phyloP scores from a whole-genome alignment of 768 basidiomycete genomes.

The Galerina marginata region DNA sequence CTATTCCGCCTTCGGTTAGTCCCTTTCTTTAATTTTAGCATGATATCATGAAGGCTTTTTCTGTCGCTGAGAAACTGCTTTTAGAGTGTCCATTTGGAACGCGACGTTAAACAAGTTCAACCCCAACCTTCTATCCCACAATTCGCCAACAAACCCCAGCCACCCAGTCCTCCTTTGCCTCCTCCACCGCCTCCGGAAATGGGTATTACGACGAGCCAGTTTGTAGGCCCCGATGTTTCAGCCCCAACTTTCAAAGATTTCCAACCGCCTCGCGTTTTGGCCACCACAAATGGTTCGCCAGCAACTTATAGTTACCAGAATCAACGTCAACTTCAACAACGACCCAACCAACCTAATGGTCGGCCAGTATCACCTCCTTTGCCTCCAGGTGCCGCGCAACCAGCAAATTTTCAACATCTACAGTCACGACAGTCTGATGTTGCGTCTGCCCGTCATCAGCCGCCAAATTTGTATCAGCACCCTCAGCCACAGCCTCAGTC shows the following conservation, averaged over 20 bases:
- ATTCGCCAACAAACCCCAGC: conserved; percentile 13
- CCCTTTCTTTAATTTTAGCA: conserved; percentile 18
- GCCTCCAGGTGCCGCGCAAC: conserved; percentile 23
- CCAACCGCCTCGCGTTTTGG: conserved; percentile 18
- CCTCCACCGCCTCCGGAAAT: conserved; percentile 7
- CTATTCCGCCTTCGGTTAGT: conserved; percentile 31
- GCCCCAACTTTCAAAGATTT: conserved; percentile 27
- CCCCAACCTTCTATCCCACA: conserved; percentile 15
- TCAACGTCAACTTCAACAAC: conserved; percentile 13
- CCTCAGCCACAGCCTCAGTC: conserved; percentile 3
- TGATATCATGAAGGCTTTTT: conserved; percentile 25
- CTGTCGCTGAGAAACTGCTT: not conserved
- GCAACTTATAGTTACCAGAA: not conserved
- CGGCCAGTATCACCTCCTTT: conserved; percentile 18
- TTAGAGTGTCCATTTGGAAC: conserved; percentile 21
- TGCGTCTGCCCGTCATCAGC: not conserved
- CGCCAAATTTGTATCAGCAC: not conserved
- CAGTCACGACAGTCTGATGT: not conserved
- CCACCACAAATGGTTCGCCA: conserved; percentile 2
- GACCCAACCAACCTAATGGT: conserved; percentile 5
- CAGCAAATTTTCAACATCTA: conserved; percentile 7
- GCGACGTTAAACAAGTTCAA: conserved; percentile 10
- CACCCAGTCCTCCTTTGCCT: conserved; percentile 13
- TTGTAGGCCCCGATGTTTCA: conserved; percentile 13
- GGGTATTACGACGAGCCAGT: conserved; percentile 22